Base-by-base conservation (phyloP, 495 filamentous ascomycete genomes). In the Aspergillus ellipticus region DNA sequence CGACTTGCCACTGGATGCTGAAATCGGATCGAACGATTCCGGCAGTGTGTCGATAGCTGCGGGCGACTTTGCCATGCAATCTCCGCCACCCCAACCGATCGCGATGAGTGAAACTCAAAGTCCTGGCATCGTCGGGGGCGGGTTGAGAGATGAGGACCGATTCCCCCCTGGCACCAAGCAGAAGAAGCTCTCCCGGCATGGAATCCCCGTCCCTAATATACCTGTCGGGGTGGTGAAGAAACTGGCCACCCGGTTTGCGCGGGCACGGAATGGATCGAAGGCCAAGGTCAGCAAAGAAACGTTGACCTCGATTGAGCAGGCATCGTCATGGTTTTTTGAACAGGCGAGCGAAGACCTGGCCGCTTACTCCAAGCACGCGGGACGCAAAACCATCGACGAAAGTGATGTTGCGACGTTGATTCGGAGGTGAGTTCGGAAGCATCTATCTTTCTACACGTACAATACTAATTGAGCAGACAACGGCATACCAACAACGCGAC, bases 291-390 rank as follows among this genome's bases (percentile, higher is more conserved):
- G 76, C 55, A 84, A 86, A 35, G 87, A 91, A 26, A 84, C 86
- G 1, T 73, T 96, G 50, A 79, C 81, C 16, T 84, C 84, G 21
- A 85, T 96, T 35, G 83, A 86, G 65, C 84, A 88, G 62, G 89
- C 90, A 15, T 87, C 86, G 16, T 88, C 92, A 31, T 91, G 88
- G 85, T 96, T 90, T 70, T 95, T 96, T 64, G 87, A 93, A 62
- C 92, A 96, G 67, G 75, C 86, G 13, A 81, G 88, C 53, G 88
- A 89, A 21, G 89, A 95, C 63, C 74, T 96, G 55, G 82, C 81
- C 3, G 84, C 79, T 2, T 96, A 92, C 70, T 87, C 92, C 8
- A 77, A 85, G 47, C 92, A 96, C 68, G 90, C 89, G 4, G 84
- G 86, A 26, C 81, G 92, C 39, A 92, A 87, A 68, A 90, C 84